Evolutionary conservation across 305 asterid species (phyloP), one percentile per base, ranked within the genome.

Genomic region (Fraxinus greggii): DNA sequence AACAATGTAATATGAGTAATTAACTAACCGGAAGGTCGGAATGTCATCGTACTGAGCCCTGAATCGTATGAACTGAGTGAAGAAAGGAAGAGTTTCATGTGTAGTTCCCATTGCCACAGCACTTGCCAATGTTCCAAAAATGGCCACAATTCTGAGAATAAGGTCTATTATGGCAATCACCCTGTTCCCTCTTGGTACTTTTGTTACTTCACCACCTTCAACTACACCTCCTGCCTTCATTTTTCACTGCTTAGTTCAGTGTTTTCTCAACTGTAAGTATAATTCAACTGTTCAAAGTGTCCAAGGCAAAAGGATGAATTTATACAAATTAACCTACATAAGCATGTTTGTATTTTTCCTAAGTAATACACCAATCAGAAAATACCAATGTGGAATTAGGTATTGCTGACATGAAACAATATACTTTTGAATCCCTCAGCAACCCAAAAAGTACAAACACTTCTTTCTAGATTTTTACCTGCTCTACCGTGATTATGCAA

Each of bases 21-120:
- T 1, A n/a, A 72, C 89, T 78, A 78, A 94, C 98, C 88, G 87
- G 81, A 93, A 92, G 74, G 93, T 86, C 0, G 89, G 90, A 78
- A 94, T 85, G 85, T 94, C 98, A 28, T 90, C 82, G 73, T 91
- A 94, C 21, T 89, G 92, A 61, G 97, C 97, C 40, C 88, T 91
- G 88, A 91, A 94, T 40, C 88, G 80, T 59, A 89, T 76, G 9
- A 89, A 72, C 74, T 89, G 96, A 10, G 92, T 92, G 83, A 91
- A 84, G 80, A 93, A 89, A 5, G 98, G 91, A 70, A 94, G 97
- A 7, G 93, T 88, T 81, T 94, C 85, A 32, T 88, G 84, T 17
- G 95, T 88, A 5, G 93, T 91, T 17, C 95, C 97, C 97, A 94
- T 94, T 5, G 92, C 96, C 24, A 90, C 56, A 29, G 95, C 94